Evolutionary conservation across 371 early-diverging fungal genomes (phyloP), one percentile per base, ranked within the genome.

Genomic region (Choanephora cucurbitarum): DNA sequence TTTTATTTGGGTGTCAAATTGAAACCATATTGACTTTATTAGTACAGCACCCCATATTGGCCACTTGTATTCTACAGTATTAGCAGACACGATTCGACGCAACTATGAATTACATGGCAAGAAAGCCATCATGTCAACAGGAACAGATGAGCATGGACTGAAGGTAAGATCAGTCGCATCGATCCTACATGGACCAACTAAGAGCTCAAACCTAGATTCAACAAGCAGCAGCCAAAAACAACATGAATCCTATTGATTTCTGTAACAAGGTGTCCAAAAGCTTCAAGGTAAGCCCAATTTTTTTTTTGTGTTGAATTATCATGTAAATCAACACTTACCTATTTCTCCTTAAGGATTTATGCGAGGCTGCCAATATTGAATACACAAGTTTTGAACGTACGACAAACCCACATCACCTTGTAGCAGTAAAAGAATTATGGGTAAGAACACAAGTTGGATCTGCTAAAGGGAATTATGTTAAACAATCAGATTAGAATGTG

Each of bases 121-220:
- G 15, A 63, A 70, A 10, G 75, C 67, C 9, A 54, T 90, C 21
- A 69, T 92, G 37, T 80, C 85, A 19, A 93, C 94, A 0, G 98
- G 98, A 37, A 97, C 96, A 4, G 98, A 98, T 60, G 98, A 98
- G 66, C 98, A 98, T 72, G 98, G 98, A 4, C 79, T 92, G 6
- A 98, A 98, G 83, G 92, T 90, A 63, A n/a, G n/a, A n/a, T n/a
- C n/a, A n/a, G n/a, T n/a, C n/a, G n/a, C n/a, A n/a, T n/a, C n/a
- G n/a, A n/a, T n/a, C n/a, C n/a, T n/a, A n/a, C n/a, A n/a, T n/a
- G n/a, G n/a, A n/a, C 23, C 5, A 15, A 28, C 13, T 31, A 34
- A 18, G 18, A 19, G 3, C 37, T 6, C 18, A n/a, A n/a, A n/a
- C 2, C 4, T 33, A 92, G 93, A 94, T 97, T 49, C 93, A 95